A percentile compares a stretch with the other conserved stretches of the same genome.
phyloP scores from a whole-genome alignment of 2,329 filamentous ascomycete species.

The Pestalotiopsis sp. region DNA sequence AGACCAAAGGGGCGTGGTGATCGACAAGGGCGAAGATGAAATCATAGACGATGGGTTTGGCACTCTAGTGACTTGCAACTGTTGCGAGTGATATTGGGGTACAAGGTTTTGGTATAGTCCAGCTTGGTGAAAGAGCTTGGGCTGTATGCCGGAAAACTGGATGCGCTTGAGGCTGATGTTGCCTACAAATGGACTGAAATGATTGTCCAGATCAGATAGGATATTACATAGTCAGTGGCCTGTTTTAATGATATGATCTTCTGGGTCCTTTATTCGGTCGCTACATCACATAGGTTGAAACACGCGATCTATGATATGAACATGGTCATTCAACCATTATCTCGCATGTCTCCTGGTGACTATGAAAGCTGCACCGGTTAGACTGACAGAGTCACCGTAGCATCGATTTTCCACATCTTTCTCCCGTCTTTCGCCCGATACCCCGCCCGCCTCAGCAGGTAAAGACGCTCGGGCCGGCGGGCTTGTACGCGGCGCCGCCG shows the following conservation, averaged over 20 bases:
- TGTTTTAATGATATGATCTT: too few relatives aligned
- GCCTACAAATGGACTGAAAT: background rate
- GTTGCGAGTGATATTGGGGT: background rate
- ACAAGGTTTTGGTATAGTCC: background rate
- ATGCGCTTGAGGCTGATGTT: background rate
- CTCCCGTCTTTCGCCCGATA: background rate
- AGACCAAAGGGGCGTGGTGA: background rate
- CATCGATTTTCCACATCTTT: background rate
- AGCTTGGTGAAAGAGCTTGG: background rate
- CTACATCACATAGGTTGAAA: too few relatives aligned
- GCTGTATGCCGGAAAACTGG: background rate
- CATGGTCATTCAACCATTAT: too few relatives aligned
- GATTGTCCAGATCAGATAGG: background rate
- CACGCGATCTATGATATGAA: too few relatives aligned
- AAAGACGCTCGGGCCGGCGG: conserved; percentile 15
- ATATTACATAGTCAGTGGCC: background rate
- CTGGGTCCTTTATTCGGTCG: too few relatives aligned
- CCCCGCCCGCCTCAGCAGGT: conserved; percentile 2
- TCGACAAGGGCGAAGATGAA: background rate
- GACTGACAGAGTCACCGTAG: too few relatives aligned
- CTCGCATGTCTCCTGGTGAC: too few relatives aligned
- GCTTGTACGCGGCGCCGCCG: conserved; percentile 14
- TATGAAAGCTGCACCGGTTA: too few relatives aligned
- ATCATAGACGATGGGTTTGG: background rate
- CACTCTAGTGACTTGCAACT: background rate